These are phyloP conservation scores for Leptographium procerum DNA, from an alignment of 2,329 filamentous ascomycete species.

Conservation along the genomic window DNA sequence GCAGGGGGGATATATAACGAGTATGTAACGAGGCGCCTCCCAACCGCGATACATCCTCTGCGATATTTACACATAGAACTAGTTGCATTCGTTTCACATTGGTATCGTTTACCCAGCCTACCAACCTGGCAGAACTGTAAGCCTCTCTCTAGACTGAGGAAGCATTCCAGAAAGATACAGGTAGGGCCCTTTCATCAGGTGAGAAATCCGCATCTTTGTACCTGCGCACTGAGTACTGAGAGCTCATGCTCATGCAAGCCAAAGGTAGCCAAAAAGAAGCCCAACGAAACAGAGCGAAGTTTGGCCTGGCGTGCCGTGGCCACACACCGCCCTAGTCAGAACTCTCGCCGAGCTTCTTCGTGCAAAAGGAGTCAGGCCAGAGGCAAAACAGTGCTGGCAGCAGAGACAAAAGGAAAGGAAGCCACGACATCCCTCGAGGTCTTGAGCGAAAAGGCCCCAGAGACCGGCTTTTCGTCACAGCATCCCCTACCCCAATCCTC, in stretches of 20 bases:
- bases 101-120: not conserved
- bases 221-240: not conserved
- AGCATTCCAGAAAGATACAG: not conserved
- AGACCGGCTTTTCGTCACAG: not conserved
- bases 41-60: not conserved
- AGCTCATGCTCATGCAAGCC: not conserved
- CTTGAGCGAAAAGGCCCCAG: not conserved
- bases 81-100: not conserved
- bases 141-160: not conserved
- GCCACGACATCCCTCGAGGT: not conserved
- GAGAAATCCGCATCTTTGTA: not conserved
- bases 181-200: not conserved
- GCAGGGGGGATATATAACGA: not conserved
- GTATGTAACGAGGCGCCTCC: not conserved
- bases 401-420: too few relatives aligned
- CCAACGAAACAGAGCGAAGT: not conserved
- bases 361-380: too few relatives aligned
- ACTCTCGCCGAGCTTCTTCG: not conserved
- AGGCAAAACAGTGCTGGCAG: not conserved
- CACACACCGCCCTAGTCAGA: not conserved
- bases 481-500: not conserved
- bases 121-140: too few relatives aligned
- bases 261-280: not conserved
- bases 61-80: not conserved
- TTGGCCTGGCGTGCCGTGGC: not conserved